These are phyloP conservation scores for Misopates orontium DNA, from an alignment of 257 asterid genomes.

Conservation along the genomic window DNA sequence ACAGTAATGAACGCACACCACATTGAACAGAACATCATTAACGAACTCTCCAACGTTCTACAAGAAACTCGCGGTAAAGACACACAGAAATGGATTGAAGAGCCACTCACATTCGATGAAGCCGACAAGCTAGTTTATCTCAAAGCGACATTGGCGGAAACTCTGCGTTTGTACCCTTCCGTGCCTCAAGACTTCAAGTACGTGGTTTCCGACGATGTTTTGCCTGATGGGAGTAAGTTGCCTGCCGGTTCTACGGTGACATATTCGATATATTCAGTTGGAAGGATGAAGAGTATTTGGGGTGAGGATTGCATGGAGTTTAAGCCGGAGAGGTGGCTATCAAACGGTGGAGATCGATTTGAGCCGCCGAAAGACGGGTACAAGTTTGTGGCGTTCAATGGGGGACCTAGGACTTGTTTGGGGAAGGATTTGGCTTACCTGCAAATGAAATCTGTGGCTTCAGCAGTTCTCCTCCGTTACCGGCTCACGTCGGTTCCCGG, in stretches of 20 bases:
- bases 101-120: constrained; percentile 73
- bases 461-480: constrained; percentile 79
- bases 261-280: constrained; percentile 75
- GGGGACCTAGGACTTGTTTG: constrained; percentile 81
- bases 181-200: constrained; percentile 84
- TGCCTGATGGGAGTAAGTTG: constrained; percentile 66
- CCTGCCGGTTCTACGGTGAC: constrained; percentile 87
- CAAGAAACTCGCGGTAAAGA: constrained; percentile 54
- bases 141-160: constrained; percentile 72
- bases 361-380: constrained; percentile 70
- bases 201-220: constrained; percentile 60
- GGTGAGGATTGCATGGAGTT: constrained; percentile 84
- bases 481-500: constrained; percentile 61
- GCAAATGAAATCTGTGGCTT: constrained; percentile 85
- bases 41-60: constrained; percentile 46
- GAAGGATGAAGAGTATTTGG: constrained; percentile 74
- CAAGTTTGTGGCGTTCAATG: constrained; percentile 72
- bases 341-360: constrained; percentile 63
- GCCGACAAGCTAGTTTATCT: constrained; percentile 69
- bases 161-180: constrained; percentile 77
- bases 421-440: constrained; percentile 88
- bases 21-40: constrained; percentile 53
- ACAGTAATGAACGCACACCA: constrained; percentile 60
- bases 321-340: constrained; percentile 86
- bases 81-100: constrained; percentile 53